Conservation (phyloP, 2,329 filamentous ascomycete genomes). For the Colletotrichum trifolii region DNA sequence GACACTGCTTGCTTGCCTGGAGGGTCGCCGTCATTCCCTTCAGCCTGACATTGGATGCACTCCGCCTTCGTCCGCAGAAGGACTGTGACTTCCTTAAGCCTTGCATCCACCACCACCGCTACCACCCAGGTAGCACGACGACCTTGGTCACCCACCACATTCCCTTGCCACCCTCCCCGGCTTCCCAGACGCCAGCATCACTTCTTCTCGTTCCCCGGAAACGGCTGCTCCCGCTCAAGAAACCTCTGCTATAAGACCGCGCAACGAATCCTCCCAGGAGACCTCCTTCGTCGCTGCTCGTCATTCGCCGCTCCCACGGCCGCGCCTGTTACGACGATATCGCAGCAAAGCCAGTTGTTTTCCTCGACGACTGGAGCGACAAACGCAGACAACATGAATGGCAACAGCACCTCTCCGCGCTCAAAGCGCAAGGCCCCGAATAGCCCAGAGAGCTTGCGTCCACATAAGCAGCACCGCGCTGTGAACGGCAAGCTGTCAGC, state of each 20-base stretch:
- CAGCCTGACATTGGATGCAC: constrained; percentile 29
- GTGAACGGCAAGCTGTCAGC: constrained; percentile 61
- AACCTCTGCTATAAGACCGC: constrained; percentile 27
- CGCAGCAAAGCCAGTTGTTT: constrained; percentile 14
- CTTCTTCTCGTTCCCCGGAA: constrained; percentile 21
- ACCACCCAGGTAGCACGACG: constrained; percentile 11
- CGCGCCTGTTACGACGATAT: constrained; percentile 6
- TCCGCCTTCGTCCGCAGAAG: constrained; percentile 31
- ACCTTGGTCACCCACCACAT: constrained; percentile 16
- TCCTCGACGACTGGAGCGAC: constrained; percentile 11
- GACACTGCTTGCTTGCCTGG: constrained; percentile 8
- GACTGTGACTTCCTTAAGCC: constrained; percentile 34
- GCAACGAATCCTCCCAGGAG: constrained; percentile 16
- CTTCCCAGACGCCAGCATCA: constrained; percentile 20
- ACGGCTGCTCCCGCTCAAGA: constrained; percentile 29
- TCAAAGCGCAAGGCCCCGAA: constrained; percentile 65
- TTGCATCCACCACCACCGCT: constrained; percentile 32
- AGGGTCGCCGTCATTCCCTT: constrained; percentile 27
- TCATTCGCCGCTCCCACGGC: constrained; percentile 2
- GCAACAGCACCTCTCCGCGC: constrained; percentile 52
- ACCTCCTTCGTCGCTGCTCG: constrained; percentile 12
- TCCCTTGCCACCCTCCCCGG: constrained; percentile 13
- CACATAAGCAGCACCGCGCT: constrained; percentile 55
- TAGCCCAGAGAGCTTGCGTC: constrained; percentile 51
- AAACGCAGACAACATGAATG: constrained; percentile 53